phyloP scores from a whole-genome alignment of 768 basidiomycete species.

The Royoungia palumana region DNA sequence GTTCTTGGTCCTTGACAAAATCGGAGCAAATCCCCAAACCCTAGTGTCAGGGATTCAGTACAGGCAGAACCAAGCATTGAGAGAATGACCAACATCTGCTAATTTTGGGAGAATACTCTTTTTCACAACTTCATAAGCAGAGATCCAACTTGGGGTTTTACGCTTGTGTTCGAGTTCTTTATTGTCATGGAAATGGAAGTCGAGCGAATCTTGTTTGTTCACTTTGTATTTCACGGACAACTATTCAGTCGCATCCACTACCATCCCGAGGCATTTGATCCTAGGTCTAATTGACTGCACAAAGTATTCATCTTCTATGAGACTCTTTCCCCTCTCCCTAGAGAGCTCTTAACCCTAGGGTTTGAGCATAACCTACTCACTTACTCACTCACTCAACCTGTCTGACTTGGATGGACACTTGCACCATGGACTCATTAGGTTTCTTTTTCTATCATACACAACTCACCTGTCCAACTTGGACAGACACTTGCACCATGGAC shows the following conservation, averaged over 20 bases:
- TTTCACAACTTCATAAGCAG: constrained; percentile 81
- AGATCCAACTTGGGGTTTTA: constrained; percentile 81
- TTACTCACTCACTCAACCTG: too few species aligned
- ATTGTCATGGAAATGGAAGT: constrained; percentile 71
- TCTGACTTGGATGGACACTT: too few species aligned
- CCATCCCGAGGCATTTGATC: constrained; percentile 80
- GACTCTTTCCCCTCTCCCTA: too few species aligned
- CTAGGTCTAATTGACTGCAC: constrained; percentile 62
- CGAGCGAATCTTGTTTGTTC: constrained; percentile 57
- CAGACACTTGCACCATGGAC: too few species aligned
- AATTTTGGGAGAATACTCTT: constrained; percentile 73
- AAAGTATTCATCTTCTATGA: constrained; percentile 72
- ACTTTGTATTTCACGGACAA: constrained; percentile 79
- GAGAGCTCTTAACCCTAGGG: too few species aligned
- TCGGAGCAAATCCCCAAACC: constrained; percentile 80
- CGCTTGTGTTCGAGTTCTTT: constrained; percentile 57
- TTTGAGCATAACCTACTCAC: too few species aligned
- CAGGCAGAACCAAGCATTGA: not conserved
- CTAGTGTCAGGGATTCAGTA: constrained; percentile 37
- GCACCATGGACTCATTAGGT: too few species aligned
- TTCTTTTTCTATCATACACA: too few species aligned
- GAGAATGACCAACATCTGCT: constrained; percentile 59
- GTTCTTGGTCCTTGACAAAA: constrained; percentile 77
- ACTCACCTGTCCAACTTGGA: too few species aligned
- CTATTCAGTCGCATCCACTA: constrained; percentile 92